Evolutionary conservation across 139 green algal genomes (phyloP), one percentile per base, ranked within the genome.

Genomic region (Haematococcus sp.): DNA sequence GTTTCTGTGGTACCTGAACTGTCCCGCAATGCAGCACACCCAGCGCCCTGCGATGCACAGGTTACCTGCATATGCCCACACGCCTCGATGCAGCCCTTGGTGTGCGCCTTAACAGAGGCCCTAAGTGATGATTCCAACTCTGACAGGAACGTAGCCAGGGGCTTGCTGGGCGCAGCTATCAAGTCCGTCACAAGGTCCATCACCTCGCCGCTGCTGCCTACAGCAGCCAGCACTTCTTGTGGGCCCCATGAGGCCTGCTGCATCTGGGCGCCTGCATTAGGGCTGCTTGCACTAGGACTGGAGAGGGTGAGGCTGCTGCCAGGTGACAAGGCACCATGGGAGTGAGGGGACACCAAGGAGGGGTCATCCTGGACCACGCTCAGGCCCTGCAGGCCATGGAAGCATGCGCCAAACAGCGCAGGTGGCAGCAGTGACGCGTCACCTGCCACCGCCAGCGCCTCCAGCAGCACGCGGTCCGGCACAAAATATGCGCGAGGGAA

Each of bases 1-100:
- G n/a, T n/a, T n/a, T n/a, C n/a, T n/a, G n/a, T n/a, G n/a, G n/a
- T n/a, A n/a, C n/a, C n/a, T n/a, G n/a, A 49, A 49, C 7, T 7
- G 40, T 7, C 40, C 40, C 7, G 11, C 40, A 7, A 11, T 49
- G 40, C 40, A 7, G 11, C 40, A 49, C 40, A 49, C 40, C 40
- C n/a, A n/a, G n/a, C n/a, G n/a, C n/a, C n/a, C n/a, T n/a, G n/a
- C n/a, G n/a, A n/a, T n/a, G n/a, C n/a, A n/a, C n/a, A n/a, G n/a
- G n/a, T n/a, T n/a, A 74, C 70, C 44, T 73, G 70, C 65, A 79
- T 74, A 27, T 74, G 63, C 27, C 79, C 79, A 49, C 75, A 81
- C 11, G 75, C 73, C 23, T 67, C 52, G 4, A 85, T 43, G 65
- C 79, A 85, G n/a, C 68, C n/a, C 43, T 34, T 25, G 16, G 64